Evolutionary conservation across 164 flowering plant species (phyloP).

Genomic region (Houttuynia cordata): DNA sequence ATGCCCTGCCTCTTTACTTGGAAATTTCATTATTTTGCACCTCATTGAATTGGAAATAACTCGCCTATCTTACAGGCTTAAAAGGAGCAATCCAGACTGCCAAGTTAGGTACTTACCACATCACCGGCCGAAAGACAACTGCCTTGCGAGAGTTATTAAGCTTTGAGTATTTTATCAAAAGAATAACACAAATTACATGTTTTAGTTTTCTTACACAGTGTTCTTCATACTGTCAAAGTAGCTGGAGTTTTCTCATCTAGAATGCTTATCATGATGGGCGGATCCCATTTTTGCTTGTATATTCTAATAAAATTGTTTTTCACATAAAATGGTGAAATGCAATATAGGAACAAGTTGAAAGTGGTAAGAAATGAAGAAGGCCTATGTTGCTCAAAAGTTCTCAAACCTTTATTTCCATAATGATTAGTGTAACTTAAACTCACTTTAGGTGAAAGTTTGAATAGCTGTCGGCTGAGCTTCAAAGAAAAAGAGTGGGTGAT

Average conservation of each 20-base stretch:
- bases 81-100: slow-evolving; percentile 35
- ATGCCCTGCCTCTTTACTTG: background rate
- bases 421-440: too few species aligned
- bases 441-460: too few species aligned
- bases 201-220: too few species aligned
- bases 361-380: too few species aligned
- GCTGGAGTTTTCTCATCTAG: background rate
- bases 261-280: background rate
- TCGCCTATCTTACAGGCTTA: slow-evolving; percentile 37
- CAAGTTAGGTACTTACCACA: slow-evolving; percentile 49
- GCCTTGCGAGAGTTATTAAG: slow-evolving; percentile 39
- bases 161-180: background rate
- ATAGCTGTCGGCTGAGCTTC: too few species aligned
- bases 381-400: too few species aligned
- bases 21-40: background rate
- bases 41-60: background rate
- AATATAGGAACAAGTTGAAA: too few species aligned
- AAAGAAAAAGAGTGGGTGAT: too few species aligned
- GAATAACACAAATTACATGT: background rate
- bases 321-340: too few species aligned
- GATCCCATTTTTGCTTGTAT: too few species aligned
- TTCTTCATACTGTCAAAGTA: background rate
- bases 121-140: slow-evolving; percentile 62
- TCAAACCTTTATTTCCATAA: too few species aligned
- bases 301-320: too few species aligned